Base-by-base conservation (phyloP, 2,329 filamentous ascomycete species). In the Claviceps maximensis region DNA sequence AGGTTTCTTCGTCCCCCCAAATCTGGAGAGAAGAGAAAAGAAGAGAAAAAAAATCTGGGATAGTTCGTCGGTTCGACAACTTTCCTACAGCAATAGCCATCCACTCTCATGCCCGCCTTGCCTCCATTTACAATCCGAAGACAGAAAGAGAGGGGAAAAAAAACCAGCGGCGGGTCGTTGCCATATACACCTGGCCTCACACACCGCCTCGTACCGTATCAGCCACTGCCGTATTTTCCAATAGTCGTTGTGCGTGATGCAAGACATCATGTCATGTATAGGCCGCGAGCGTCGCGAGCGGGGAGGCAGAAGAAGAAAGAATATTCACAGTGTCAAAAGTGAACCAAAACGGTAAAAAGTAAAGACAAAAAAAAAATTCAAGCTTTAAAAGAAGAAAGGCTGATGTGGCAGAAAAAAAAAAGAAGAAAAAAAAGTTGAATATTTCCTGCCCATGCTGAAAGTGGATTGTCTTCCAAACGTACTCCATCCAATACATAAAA, bases 401-500 rank as follows among this genome's bases (percentile, higher is more conserved):
- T 61, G 59, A 64, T 62, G 44, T 25, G 31, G 47, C 47, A n/a
- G 33, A 17, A 17, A 47, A 47, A 47, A 54, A 29, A 40, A 49
- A 52, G 42, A 47, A 42, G n/a, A 50, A 41, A 33, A 48, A 44
- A 54, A 21, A 31, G 47, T 5, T 2, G 33, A 21, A 45, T 19
- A 15, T 31, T 29, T 47, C 17, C 45, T 47, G 50, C 42, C 50
- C 48, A 50, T 50, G 47, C 50, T 51, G 52, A 47, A 50, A 54
- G 50, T 49, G 56, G 56, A 55, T 48, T 58, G 58, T 64, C 62
- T 58, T 65, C 62, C 61, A 65, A 68, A 69, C 67, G 60, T 69
- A 70, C 68, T 69, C 68, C 68, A 64, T 65, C 65, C 67, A 51
- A 68, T 49, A 49, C 47, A 69, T 67, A 60, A n/a, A n/a, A 62